Base-by-base conservation (phyloP, 2,329 filamentous ascomycete species). In the Cladosporium halotolerans region DNA sequence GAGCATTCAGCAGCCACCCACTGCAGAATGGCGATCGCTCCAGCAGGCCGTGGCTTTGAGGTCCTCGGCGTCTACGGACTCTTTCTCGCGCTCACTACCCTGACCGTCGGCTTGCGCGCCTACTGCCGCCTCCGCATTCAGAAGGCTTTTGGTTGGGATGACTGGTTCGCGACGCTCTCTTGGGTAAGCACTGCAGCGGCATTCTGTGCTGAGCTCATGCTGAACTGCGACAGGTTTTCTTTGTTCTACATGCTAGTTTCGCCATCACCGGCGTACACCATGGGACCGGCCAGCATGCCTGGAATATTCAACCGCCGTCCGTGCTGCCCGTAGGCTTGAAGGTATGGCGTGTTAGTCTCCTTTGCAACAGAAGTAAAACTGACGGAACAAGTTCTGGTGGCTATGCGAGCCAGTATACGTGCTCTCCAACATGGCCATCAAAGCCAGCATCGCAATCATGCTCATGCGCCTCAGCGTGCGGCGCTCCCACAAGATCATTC, bases 401-500 rank as follows among this genome's bases (percentile, higher is more conserved):
- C 76, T 72, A 18, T 71, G 57, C 32, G 57, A 59, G 33, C 55
- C 56, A 6, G 38, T 56, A 4, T 59, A 57, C 41, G 57, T 59
- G 3, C 45, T 59, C 8, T 59, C 57, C 32, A 58, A 59, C 45
- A 59, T 59, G 57, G 55, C 55, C 18, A 53, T 59, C 54, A 59
- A 59, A 51, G 57, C 55, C 3, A 58, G 53, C 44, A 59, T 59
- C n/a, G 57, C 53, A 2, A 23, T 59, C 10, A 57, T 57, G 57
- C 52, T 59, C 9, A 45, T 58, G 4, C 53, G 56, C 3, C 39
- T 59, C 4, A 42, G 53, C 36, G 56, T 59, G 28, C 38, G 49
- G 13, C 19, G 16, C 4, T 32, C 39, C 9, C 54, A 59, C 14
- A 52, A 55, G 10, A 34, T 45, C 16, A 55, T 52, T 9, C 48